Percentiles rank a stretch among this genome's conserved stretches.
These are phyloP conservation scores for Cryptosporidium muris DNA, from an alignment of 169 alveolate species.

Conservation along the genomic window DNA sequence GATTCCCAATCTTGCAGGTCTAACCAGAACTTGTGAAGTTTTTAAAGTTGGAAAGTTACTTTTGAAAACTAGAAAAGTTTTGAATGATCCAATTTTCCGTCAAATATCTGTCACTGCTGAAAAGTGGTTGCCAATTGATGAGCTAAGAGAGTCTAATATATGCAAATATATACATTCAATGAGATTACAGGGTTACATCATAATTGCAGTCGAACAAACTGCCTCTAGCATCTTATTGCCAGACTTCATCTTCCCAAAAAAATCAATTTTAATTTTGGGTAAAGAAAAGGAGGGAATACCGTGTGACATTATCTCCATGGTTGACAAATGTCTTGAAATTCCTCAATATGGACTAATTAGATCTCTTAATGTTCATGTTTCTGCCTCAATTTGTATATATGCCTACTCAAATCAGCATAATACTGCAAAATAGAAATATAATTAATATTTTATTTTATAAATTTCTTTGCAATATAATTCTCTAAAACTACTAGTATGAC, in stretches of 20 bases:
- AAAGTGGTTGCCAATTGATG: constrained; percentile 88
- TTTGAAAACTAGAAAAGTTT: constrained; percentile 73
- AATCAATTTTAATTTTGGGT: constrained; percentile 86
- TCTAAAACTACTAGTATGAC: neutral
- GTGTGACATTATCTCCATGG: constrained; percentile 80
- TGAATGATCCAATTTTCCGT: constrained; percentile 81
- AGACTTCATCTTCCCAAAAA: constrained; percentile 82
- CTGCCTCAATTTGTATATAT: constrained; percentile 89
- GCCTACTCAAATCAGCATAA: constrained; percentile 83
- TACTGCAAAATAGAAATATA: neutral
- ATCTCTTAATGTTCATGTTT: constrained; percentile 92
- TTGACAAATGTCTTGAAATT: constrained; percentile 89
- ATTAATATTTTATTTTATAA: neutral
- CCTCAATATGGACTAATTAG: constrained; percentile 89
- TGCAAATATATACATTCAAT: constrained; percentile 74
- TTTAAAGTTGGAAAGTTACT: constrained; percentile 79
- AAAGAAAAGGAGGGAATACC: constrained; percentile 94
- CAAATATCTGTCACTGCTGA: constrained; percentile 89
- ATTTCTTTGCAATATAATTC: constrained; percentile 2
- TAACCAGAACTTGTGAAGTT: constrained; percentile 90
- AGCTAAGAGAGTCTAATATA: constrained; percentile 75
- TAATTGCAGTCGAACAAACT: constrained; percentile 91
- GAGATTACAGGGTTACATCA: constrained; percentile 82
- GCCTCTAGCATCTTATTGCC: constrained; percentile 80
- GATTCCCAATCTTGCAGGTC: constrained; percentile 90